Conservation (phyloP, 257 asterid species). For the Nicotiana undulata region DNA sequence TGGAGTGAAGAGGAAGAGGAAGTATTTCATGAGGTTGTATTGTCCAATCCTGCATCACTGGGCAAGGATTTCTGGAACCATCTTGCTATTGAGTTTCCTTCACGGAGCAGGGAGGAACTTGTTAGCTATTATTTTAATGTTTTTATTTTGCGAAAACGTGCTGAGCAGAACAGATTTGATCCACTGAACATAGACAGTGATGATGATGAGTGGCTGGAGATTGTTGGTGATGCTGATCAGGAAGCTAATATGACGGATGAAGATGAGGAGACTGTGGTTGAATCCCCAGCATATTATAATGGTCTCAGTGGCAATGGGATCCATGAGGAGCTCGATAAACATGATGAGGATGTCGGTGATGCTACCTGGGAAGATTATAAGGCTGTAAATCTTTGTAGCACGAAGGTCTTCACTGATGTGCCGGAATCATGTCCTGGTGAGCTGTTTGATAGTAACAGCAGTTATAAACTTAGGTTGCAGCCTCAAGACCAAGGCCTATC, state of each 20-base stretch:
- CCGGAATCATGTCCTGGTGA: not conserved
- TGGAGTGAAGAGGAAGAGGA: conserved; percentile 74
- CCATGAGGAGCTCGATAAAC: not conserved
- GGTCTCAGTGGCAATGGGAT: conserved; percentile 10
- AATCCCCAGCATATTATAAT: conserved; percentile 27
- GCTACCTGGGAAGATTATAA: not conserved
- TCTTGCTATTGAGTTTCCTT: conserved; percentile 50
- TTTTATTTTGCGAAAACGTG: conserved; percentile 59
- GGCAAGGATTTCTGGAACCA: conserved; percentile 68
- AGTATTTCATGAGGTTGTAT: conserved; percentile 53
- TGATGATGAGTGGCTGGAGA: conserved; percentile 57
- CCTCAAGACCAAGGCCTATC: not conserved
- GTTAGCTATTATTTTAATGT: conserved; percentile 82
- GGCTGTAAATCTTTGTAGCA: not conserved
- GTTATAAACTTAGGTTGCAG: not conserved
- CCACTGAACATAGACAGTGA: conserved; percentile 78
- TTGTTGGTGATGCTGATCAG: not conserved
- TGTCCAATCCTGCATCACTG: conserved; percentile 47
- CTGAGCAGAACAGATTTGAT: conserved; percentile 61
- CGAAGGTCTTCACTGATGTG: not conserved
- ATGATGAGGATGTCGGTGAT: not conserved
- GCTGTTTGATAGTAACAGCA: not conserved
- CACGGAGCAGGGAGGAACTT: conserved; percentile 46
- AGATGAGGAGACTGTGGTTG: conserved; percentile 45
- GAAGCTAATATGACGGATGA: conserved; percentile 27